Conservation (phyloP, 495 filamentous ascomycete species). For the Penicillium lividum region DNA sequence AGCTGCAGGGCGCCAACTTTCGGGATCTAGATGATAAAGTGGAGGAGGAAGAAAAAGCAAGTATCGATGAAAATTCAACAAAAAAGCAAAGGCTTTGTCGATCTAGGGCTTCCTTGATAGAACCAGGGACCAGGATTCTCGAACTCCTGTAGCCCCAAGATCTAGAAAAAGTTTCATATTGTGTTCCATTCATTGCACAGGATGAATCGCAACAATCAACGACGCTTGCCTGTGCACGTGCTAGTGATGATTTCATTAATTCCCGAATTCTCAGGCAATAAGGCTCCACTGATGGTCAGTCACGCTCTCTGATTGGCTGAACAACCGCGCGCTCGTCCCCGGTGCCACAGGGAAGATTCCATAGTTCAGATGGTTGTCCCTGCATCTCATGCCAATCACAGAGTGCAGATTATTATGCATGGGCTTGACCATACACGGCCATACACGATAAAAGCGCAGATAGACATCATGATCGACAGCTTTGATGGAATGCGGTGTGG, state of each 20-base stretch:
- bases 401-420: background rate
- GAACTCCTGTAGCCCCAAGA: background rate
- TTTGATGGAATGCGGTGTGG: slow-evolving; percentile 21
- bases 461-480: slow-evolving; percentile 9
- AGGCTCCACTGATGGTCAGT: slow-evolving; percentile 7
- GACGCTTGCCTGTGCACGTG: slow-evolving; percentile 22
- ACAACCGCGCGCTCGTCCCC: background rate
- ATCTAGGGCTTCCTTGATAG: background rate
- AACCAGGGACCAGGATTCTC: background rate
- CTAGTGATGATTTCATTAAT: slow-evolving; percentile 7
- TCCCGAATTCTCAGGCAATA: slow-evolving; percentile 12
- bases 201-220: slow-evolving; percentile 24
- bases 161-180: background rate
- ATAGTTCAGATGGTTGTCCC: background rate
- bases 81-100: slow-evolving; percentile 4
- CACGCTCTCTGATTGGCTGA: background rate
- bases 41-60: background rate
- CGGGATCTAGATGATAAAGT: background rate
- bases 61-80: slow-evolving; percentile 7
- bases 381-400: background rate
- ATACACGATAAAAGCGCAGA: background rate
- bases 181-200: background rate
- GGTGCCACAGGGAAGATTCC: background rate
- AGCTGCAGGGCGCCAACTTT: slow-evolving; percentile 9
- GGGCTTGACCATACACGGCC: no score